A percentile compares a stretch with the other conserved stretches of the same genome.
Evolutionary conservation across 2,329 filamentous ascomycete species (phyloP).

Genomic region (Neobulgaria alba): DNA sequence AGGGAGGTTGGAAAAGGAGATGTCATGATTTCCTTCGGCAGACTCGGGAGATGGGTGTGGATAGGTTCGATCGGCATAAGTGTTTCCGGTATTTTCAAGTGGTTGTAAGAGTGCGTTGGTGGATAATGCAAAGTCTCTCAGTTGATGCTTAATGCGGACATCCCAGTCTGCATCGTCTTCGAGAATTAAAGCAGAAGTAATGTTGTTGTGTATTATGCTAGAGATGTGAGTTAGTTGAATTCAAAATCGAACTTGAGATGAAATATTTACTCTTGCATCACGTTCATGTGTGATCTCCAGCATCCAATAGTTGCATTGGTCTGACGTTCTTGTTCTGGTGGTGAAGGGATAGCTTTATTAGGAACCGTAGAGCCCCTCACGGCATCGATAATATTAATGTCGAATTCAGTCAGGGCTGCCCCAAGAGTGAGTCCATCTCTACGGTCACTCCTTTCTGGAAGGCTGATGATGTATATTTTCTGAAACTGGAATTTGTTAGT

Average conservation of each 20-base stretch:
- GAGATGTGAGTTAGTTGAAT: no score
- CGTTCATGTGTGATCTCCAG: constrained; percentile 34
- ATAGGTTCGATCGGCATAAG: constrained; percentile 5
- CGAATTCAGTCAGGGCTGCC: constrained; percentile 33
- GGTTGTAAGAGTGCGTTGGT: constrained; percentile 6
- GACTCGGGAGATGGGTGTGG: no score
- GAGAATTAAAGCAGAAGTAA: constrained; percentile 32
- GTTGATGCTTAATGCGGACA: constrained; percentile 28
- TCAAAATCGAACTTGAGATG: neutral
- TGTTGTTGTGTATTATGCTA: constrained; percentile 29
- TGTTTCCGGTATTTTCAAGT: neutral
- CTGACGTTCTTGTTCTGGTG: no score
- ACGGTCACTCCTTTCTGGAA: constrained; percentile 39
- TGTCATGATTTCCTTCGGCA: no score
- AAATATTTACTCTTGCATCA: constrained; percentile 18
- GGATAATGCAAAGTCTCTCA: constrained; percentile 21
- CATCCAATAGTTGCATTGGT: constrained; percentile 34
- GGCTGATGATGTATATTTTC: constrained; percentile 37
- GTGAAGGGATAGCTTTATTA: constrained; percentile 33
- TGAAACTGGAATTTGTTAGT: constrained; percentile 30
- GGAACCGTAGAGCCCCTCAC: constrained; percentile 32
- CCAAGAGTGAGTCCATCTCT: constrained; percentile 38
- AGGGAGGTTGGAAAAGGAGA: no score
- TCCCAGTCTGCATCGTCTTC: constrained; percentile 38
- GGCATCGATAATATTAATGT: constrained; percentile 36